Evolutionary conservation across 2,329 filamentous ascomycete species (phyloP), one percentile per base, ranked within the genome.

Genomic region (Ascochyta clinopodiicola): DNA sequence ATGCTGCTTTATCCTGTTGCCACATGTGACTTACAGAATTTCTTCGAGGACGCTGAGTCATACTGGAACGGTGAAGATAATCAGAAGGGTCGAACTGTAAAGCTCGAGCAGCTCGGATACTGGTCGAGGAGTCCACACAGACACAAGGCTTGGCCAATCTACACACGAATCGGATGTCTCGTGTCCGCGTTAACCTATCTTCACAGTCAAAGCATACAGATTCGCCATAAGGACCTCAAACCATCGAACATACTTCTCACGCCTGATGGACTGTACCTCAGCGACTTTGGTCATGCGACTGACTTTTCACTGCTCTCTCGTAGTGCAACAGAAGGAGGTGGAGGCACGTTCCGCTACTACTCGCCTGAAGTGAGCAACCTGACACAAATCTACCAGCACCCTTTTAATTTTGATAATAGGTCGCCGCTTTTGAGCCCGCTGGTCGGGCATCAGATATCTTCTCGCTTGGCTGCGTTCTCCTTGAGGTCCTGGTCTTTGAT

Each of bases 121-220:
- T 12, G 6, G 10, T 5, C 12, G 9, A 5, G 5, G 10, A 9
- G 4, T 12, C 13, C 32, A 12, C n/a, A 22, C 80, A 3, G 86
- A 86, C 67, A 85, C 88, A 71, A 86, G 86, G 68, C 82, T 61
- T 27, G 57, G 44, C 51, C 54, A 0, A 22, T 64, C 5, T 60
- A 51, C 19, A 51, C 45, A 7, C 60, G 54, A 43, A 55, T 66
- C 10, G 64, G 64, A 15, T 67, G 64, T 51, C 39, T 67, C 0
- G 25, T 61, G 6, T 56, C 56, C 4, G 63, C 66, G 1, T 46
- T 67, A 9, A 56, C 51, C 12, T 68, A 66, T 47, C 37, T 68
- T 10, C 66, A 68, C 43, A 25, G 35, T 19, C 49, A 66, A 24
- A 55, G n/a, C n/a, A n/a, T n/a, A n/a, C n/a, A 54, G 12, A 60